Base-by-base conservation (phyloP, 371 early-diverging fungal species). In the Apophysomyces variabilis region DNA sequence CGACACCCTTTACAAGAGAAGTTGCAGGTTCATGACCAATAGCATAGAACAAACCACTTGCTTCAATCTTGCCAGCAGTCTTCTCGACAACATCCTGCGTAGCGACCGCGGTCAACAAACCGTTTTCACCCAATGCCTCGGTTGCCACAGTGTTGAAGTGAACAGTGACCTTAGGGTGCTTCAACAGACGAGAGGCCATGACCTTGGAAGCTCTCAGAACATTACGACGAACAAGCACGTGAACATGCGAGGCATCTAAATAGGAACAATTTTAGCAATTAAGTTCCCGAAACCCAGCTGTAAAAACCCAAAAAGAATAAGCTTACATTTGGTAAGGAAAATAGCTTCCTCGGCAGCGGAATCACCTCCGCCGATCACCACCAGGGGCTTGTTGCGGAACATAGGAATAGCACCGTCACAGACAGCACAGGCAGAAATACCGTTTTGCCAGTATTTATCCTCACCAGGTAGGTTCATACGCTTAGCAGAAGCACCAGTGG, bases 341-440 rank as follows among this genome's bases (percentile, higher is more conserved):
- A 93, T 91, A 41, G 97, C 95, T 82, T 99, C 99, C 80, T 99
- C 99, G 80, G 94, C 93, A 61, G 99, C 99, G 72, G 98, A 94
- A 84, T 99, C 99, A 66, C 99, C 99, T 69, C 99, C 99, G 71
- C 99, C 99, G 68, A 99, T 90, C 35, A 99, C 99, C 58, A 90
- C 93, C 67, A 95, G 75, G 46, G 91, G 92, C 87, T 97, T 95
- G 83, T 96, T 91, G 66, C 93, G 90, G 86, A 96, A 98, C 67
- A 99, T 95, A 38, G 98, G 98, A 16, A 93, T 95, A 66, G 97
- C 98, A 79, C 90, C 99, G 81, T 99, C 99, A 87, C 99, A 99
- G 41, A 99, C 99, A 50, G 99, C 99, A 79, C 99, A 99, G 18
- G 99, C 99, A 65, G 96, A 96, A 77, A 99, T 98, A 74, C 99